These are phyloP conservation scores for Globisporangium spiculum DNA, from an alignment of 352 stramenopile genomes.

Conservation along the genomic window DNA sequence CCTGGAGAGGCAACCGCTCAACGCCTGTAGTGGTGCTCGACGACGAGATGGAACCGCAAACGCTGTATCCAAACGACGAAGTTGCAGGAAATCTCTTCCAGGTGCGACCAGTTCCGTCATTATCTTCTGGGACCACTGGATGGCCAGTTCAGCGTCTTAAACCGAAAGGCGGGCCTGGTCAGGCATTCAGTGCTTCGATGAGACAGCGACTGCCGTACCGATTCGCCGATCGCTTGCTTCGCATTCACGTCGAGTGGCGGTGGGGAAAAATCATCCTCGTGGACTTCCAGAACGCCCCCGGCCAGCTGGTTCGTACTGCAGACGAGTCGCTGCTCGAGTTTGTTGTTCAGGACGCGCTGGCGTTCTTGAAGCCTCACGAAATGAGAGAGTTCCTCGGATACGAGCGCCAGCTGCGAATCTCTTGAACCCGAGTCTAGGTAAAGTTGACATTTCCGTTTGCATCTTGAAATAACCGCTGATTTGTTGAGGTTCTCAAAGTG, in stretches of 20 bases:
- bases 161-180: not conserved
- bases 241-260: conserved; percentile 24
- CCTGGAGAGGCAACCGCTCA: not conserved
- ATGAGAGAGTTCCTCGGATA: conserved; percentile 9
- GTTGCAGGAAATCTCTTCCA: not conserved
- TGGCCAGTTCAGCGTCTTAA: not conserved
- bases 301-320: conserved; percentile 7
- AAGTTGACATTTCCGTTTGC: no score
- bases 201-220: conserved; percentile 3
- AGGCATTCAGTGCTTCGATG: not conserved
- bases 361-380: conserved; percentile 17
- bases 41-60: conserved; percentile 1
- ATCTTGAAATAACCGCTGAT: not conserved
- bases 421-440: not conserved
- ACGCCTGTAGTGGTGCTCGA: conserved; percentile 10
- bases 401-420: conserved; percentile 14
- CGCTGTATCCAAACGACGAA: not conserved
- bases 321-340: conserved; percentile 14
- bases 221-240: conserved; percentile 15
- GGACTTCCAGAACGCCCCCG: conserved; percentile 17
- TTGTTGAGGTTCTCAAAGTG: not conserved
- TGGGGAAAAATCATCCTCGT: conserved; percentile 27
- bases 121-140: not conserved
- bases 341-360: conserved; percentile 12
- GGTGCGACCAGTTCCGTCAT: not conserved